A percentile compares a stretch with the other conserved stretches of the same genome.
phyloP scores from a whole-genome alignment of 1,284 basidiomycete genomes.

The Malassezia dermatis region DNA sequence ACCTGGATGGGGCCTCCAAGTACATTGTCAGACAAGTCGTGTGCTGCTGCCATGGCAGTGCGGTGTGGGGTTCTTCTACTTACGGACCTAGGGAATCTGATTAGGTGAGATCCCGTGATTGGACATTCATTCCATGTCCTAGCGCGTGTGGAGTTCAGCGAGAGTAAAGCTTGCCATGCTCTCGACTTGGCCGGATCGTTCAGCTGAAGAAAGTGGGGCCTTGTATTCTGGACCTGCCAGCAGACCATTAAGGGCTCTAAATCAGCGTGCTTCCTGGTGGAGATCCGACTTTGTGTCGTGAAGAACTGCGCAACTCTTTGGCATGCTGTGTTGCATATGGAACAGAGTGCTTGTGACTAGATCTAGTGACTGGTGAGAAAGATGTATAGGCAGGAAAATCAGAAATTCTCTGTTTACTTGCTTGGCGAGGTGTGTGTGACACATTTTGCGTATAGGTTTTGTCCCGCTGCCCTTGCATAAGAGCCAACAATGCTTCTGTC shows the following conservation, averaged over 20 bases:
- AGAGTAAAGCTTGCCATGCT: background rate
- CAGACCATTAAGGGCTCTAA: background rate
- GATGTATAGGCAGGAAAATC: background rate
- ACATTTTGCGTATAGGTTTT: background rate
- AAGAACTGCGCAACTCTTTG: background rate
- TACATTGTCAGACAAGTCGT: conserved; percentile 24
- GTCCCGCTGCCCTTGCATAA: conserved; percentile 16
- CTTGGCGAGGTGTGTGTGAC: background rate
- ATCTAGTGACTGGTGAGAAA: background rate
- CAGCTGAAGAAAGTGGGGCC: background rate
- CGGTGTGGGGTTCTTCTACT: background rate
- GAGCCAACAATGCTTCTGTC: conserved; percentile 29
- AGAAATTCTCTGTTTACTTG: background rate
- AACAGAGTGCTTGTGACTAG: background rate
- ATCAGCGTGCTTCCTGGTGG: background rate
- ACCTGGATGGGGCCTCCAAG: conserved; percentile 22
- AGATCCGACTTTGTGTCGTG: background rate
- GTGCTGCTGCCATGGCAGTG: conserved; percentile 13
- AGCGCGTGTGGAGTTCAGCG: background rate
- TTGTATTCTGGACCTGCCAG: background rate
- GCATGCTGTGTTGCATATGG: background rate
- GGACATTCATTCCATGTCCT: background rate
- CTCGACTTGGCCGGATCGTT: background rate
- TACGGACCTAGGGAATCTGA: background rate
- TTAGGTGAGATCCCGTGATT: background rate